phyloP scores from a whole-genome alignment of 352 stramenopile genomes.

The Elongisporangium anandrum region DNA sequence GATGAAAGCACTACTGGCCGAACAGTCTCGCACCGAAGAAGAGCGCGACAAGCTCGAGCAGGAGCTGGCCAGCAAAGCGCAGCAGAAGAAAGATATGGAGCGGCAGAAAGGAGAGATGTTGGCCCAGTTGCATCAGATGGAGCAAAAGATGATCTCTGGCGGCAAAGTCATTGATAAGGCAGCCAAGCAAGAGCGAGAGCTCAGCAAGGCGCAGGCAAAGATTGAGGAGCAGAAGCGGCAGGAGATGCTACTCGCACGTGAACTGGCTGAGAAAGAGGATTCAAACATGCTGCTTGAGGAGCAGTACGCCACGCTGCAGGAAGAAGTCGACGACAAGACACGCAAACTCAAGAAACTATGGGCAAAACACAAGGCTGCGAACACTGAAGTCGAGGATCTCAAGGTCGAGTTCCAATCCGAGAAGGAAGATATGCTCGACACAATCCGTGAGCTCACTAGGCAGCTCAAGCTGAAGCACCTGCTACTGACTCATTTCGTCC shows the following conservation, averaged over 20 bases:
- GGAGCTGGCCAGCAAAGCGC: conserved; percentile 81
- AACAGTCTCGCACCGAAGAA: conserved; percentile 86
- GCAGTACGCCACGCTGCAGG: conserved; percentile 85
- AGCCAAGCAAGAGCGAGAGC: conserved; percentile 90
- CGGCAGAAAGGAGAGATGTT: conserved; percentile 92
- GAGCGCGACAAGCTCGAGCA: conserved; percentile 81
- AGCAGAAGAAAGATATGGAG: conserved; percentile 78
- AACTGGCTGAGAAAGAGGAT: conserved; percentile 93
- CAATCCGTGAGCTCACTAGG: conserved; percentile 90
- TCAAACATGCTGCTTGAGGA: conserved; percentile 91
- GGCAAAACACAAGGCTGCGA: conserved; percentile 89
- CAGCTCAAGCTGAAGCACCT: conserved; percentile 96
- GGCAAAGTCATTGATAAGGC: conserved; percentile 94
- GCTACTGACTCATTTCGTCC: conserved; percentile 88
- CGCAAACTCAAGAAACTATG: conserved; percentile 95
- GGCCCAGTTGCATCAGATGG: conserved; percentile 66
- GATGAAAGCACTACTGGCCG: conserved; percentile 81
- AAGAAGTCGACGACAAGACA: conserved; percentile 94
- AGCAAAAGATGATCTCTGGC: conserved; percentile 87
- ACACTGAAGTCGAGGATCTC: conserved; percentile 91
- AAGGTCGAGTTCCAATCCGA: conserved; percentile 92
- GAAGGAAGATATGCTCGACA: conserved; percentile 94
- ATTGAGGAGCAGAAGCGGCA: conserved; percentile 83
- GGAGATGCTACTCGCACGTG: conserved; percentile 79
- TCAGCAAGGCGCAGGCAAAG: conserved; percentile 88